A percentile compares a stretch with the other conserved stretches of the same genome.
phyloP scores from a whole-genome alignment of 495 filamentous ascomycete species.

The Emericellopsis terricola region DNA sequence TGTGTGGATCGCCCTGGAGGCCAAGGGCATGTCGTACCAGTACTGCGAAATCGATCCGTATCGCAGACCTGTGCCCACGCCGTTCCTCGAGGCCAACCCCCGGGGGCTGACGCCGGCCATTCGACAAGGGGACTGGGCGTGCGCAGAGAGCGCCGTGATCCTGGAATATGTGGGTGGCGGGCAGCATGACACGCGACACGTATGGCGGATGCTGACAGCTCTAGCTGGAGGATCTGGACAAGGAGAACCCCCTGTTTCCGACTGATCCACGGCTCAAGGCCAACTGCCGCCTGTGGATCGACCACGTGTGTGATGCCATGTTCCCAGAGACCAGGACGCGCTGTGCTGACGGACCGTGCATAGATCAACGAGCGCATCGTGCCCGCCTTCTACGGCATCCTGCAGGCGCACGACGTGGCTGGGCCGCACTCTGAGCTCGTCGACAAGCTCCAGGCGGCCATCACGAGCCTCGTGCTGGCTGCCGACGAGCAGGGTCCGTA shows the following conservation, averaged over 20 bases:
- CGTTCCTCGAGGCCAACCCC: conserved; percentile 72
- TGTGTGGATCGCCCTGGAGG: conserved; percentile 90
- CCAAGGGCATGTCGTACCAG: conserved; percentile 68
- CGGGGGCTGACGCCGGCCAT: conserved; percentile 73
- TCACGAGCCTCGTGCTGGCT: conserved; percentile 54
- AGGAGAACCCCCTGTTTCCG: conserved; percentile 44
- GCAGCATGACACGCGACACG: too few species aligned
- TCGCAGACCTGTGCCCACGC: conserved; percentile 48
- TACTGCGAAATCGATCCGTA: conserved; percentile 89
- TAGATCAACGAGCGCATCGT: conserved; percentile 73
- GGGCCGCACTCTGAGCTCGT: conserved; percentile 25
- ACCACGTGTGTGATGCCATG: conserved; percentile 54
- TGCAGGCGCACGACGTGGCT: conserved; percentile 23
- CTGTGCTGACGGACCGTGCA: background rate
- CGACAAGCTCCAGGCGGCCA: conserved; percentile 47
- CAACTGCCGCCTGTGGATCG: conserved; percentile 68
- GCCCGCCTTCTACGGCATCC: conserved; percentile 60
- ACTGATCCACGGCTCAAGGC: conserved; percentile 52
- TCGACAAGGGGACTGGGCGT: conserved; percentile 71
- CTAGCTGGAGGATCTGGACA: conserved; percentile 62
- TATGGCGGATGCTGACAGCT: too few species aligned
- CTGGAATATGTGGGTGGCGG: conserved; percentile 66
- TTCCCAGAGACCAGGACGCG: too few species aligned
- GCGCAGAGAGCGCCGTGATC: conserved; percentile 71
- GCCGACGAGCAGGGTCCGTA: conserved; percentile 52